phyloP scores from a whole-genome alignment of 306 rosid genomes.

The Rosa lucieae region DNA sequence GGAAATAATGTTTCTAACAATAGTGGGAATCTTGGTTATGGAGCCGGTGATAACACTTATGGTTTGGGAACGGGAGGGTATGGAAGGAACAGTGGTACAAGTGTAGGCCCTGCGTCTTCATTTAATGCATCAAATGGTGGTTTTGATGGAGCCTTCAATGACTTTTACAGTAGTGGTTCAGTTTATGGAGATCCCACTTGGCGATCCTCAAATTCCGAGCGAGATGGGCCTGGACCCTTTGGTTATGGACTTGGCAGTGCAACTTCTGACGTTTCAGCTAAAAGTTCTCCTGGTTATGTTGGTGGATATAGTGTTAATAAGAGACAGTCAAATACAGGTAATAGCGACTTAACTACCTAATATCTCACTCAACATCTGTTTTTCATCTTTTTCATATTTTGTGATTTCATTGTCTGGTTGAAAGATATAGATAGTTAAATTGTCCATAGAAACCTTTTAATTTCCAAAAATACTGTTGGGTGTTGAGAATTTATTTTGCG shows the following conservation, averaged over 20 bases:
- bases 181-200: constrained; percentile 84
- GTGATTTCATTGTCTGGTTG: neutral
- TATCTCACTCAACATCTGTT: constrained; percentile 21
- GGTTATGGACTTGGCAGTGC: constrained; percentile 81
- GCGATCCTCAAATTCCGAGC: constrained; percentile 77
- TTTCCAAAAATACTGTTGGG: neutral
- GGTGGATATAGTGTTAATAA: constrained; percentile 93
- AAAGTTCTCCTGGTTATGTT: constrained; percentile 82
- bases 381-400: neutral
- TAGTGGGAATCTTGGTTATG: constrained; percentile 67
- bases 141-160: constrained; percentile 73
- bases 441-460: neutral
- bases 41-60: constrained; percentile 63
- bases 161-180: constrained; percentile 61
- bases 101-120: constrained; percentile 61
- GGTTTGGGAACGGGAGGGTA: constrained; percentile 76
- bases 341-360: constrained; percentile 33
- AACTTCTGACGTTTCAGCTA: constrained; percentile 75
- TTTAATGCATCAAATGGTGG: constrained; percentile 77
- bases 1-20: constrained; percentile 57
- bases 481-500: neutral
- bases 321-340: constrained; percentile 98
- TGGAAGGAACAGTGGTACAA: constrained; percentile 68
- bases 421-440: neutral
- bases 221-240: constrained; percentile 78